Conservation (phyloP, 139 green algal genomes). For the Diplosphaera chodatii region DNA sequence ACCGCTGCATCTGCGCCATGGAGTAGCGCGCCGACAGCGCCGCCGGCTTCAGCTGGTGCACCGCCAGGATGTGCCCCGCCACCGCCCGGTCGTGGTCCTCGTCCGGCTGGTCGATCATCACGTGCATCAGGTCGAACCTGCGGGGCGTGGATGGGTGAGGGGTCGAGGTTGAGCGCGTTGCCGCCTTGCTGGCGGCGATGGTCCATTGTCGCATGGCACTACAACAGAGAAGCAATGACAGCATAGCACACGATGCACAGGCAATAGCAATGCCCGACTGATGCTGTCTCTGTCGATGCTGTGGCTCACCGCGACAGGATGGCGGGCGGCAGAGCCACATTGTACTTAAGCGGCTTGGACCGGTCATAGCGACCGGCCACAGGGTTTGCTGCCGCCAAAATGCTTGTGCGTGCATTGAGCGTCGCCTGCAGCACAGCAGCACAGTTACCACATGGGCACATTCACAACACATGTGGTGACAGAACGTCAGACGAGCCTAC, state of each 20-base stretch:
- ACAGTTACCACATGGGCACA: too few species aligned
- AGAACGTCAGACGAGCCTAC: too few species aligned
- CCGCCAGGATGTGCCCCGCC: slow-evolving; percentile 71
- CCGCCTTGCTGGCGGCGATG: too few species aligned
- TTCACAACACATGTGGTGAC: too few species aligned
- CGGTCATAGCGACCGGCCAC: slow-evolving; percentile 88
- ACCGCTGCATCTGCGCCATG: slow-evolving; percentile 85
- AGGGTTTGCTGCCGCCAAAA: slow-evolving; percentile 95
- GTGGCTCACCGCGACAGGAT: slow-evolving; percentile 73
- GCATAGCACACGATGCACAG: too few species aligned
- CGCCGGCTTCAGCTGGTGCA: slow-evolving; percentile 45
- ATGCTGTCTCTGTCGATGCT: too few species aligned
- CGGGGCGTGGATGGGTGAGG: too few species aligned
- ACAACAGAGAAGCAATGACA: neutral
- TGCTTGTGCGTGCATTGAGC: slow-evolving; percentile 88
- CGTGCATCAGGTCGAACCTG: slow-evolving; percentile 92
- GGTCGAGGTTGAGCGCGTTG: too few species aligned
- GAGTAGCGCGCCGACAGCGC: slow-evolving; percentile 67
- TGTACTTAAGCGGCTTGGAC: slow-evolving; percentile 82
- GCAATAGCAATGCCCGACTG: too few species aligned
- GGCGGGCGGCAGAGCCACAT: slow-evolving; percentile 81
- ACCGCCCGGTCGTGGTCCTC: slow-evolving; percentile 66
- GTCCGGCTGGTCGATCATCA: slow-evolving; percentile 92
- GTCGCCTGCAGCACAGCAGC: too few species aligned
- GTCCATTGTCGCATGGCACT: too few species aligned